These are phyloP conservation scores for Liriodendron chinense DNA, from an alignment of 164 flowering plant genomes.

Conservation along the genomic window DNA sequence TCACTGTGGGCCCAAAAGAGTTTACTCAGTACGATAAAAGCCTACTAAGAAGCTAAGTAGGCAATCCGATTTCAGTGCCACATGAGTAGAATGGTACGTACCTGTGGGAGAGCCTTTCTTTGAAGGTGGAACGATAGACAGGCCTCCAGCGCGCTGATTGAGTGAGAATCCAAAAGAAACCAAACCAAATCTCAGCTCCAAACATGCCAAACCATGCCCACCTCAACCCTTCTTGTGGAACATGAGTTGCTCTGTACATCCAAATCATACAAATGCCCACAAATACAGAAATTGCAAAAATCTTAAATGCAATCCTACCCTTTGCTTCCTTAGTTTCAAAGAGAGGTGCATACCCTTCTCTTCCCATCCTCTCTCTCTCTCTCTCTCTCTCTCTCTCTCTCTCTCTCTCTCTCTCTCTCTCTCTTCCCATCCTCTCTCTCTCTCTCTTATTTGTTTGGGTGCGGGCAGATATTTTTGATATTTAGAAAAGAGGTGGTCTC, in stretches of 20 bases:
- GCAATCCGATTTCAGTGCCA: no score
- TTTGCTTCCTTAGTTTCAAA: conserved; percentile 29
- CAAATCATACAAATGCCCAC: conserved; percentile 24
- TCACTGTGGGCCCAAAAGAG: no score
- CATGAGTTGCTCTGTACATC: conserved; percentile 26
- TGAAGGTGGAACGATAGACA: no score
- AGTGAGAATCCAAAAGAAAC: conserved; percentile 26
- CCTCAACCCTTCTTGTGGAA: conserved; percentile 16
- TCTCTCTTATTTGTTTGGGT: background rate
- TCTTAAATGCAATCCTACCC: conserved; percentile 9
- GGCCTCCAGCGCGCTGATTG: no score
- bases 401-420: no score
- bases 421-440: background rate
- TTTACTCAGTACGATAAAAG: no score
- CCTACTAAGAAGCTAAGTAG: no score
- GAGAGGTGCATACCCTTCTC: conserved; percentile 18
- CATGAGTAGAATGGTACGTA: no score
- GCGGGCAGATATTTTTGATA: no score
- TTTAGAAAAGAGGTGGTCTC: no score
- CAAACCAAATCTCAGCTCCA: conserved; percentile 39
- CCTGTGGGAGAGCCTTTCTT: no score
- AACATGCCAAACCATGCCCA: conserved; percentile 36
- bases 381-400: no score
- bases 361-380: background rate
- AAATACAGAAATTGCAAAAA: conserved; percentile 21